These are phyloP conservation scores for Jackrogersella multiformis DNA, from an alignment of 495 filamentous ascomycete species.

Conservation along the genomic window DNA sequence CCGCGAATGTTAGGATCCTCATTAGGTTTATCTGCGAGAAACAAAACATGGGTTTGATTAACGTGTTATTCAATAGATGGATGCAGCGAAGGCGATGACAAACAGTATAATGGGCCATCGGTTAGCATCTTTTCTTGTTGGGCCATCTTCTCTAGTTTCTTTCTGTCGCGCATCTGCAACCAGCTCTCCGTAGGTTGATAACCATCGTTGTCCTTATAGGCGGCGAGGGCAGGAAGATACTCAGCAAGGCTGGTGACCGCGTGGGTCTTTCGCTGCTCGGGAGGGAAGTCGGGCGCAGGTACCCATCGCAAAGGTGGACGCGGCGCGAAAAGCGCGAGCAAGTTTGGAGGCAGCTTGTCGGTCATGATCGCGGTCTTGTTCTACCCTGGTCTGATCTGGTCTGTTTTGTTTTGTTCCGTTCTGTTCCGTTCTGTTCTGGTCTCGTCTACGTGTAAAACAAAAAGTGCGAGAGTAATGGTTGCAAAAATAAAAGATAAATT, in stretches of 20 bases:
- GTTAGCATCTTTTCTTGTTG: conserved; percentile 67
- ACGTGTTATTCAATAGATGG: conserved; percentile 3
- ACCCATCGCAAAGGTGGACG: conserved; percentile 92
- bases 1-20: conserved; percentile 87
- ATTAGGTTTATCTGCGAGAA: conserved; percentile 68
- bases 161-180: conserved; percentile 83
- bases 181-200: conserved; percentile 91
- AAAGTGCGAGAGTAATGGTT: no score
- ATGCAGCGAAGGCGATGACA: conserved; percentile 46
- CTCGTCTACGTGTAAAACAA: no score
- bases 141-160: conserved; percentile 80
- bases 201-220: conserved; percentile 75
- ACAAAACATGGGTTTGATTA: no score
- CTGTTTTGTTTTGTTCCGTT: no score
- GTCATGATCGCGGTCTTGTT: conserved; percentile 71
- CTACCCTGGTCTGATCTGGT: no score
- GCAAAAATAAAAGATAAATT: background rate
- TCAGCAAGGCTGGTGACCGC: conserved; percentile 76
- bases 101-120: conserved; percentile 76
- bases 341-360: conserved; percentile 90
- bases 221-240: conserved; percentile 73
- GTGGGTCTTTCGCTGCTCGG: conserved; percentile 80
- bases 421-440: no score
- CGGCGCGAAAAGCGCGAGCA: conserved; percentile 92
- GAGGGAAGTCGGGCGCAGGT: conserved; percentile 80